Conservation (phyloP, 1,284 basidiomycete genomes). For the Earliella scabrosa region DNA sequence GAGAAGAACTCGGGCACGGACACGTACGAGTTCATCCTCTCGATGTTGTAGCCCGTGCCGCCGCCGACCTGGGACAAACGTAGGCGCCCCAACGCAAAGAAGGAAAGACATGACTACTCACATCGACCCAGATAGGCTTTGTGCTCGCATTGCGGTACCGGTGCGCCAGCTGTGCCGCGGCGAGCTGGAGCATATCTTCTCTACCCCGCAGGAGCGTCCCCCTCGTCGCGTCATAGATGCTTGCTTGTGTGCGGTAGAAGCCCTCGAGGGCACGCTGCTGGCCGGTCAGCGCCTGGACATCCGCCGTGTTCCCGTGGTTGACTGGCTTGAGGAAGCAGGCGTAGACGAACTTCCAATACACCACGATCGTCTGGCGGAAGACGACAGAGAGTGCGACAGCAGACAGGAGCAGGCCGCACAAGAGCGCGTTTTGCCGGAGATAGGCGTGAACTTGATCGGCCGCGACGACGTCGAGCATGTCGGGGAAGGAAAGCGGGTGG, state of each 20-base stretch:
- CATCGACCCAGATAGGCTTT: constrained; percentile 27
- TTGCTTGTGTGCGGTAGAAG: constrained; percentile 27
- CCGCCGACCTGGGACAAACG: constrained; percentile 17
- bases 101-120: constrained; percentile 1
- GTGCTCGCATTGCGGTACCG: constrained; percentile 3
- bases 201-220: constrained; percentile 20
- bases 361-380: constrained; percentile 7
- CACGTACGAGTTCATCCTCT: constrained; percentile 26
- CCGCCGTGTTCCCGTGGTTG: constrained; percentile 13
- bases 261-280: constrained; percentile 26
- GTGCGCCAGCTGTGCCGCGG: constrained; percentile 23
- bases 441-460: background rate
- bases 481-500: background rate
- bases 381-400: background rate
- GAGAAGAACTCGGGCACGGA: constrained; percentile 24
- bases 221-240: constrained; percentile 24
- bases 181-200: constrained; percentile 28
- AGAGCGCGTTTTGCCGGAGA: constrained; percentile 3
- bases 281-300: constrained; percentile 16
- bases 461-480: constrained; percentile 10
- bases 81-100: background rate
- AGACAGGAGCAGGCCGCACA: constrained; percentile 7
- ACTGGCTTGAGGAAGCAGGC: constrained; percentile 28
- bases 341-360: constrained; percentile 25
- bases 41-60: constrained; percentile 27